These are phyloP conservation scores for Kwoniella pini DNA, from an alignment of 768 basidiomycete genomes.

Conservation along the genomic window DNA sequence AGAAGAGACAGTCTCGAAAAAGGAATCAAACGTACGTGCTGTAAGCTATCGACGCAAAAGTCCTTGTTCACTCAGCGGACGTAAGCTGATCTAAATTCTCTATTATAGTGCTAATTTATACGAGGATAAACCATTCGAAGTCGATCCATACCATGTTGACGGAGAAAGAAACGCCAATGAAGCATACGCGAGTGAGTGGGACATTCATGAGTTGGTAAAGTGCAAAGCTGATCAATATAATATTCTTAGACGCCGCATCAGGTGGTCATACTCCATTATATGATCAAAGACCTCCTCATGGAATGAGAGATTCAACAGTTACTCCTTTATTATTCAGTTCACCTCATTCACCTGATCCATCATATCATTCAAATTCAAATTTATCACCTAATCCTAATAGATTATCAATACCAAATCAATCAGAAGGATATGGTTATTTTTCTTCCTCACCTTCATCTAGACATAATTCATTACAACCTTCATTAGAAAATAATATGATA, in stretches of 20 bases:
- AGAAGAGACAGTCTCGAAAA: not conserved
- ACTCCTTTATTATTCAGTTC: not conserved
- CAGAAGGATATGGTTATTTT: not conserved
- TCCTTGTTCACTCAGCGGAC: not conserved
- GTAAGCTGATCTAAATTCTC: not conserved
- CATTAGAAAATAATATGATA: not conserved
- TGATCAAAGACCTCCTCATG: not conserved
- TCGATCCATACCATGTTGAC: slow-evolving; percentile 8
- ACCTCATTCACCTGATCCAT: slow-evolving; percentile 2
- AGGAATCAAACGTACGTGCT: slow-evolving; percentile 7
- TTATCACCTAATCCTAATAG: not conserved
- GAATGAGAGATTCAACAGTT: not conserved
- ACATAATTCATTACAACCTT: not conserved
- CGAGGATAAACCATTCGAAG: slow-evolving; percentile 13
- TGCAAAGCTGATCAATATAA: not conserved
- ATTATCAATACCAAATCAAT: not conserved
- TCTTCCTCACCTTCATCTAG: not conserved
- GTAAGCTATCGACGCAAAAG: not conserved
- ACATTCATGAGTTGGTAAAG: not conserved
- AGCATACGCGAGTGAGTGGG: slow-evolving; percentile 18
- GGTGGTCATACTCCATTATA: slow-evolving; percentile 8
- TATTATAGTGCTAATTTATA: not conserved
- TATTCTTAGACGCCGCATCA: slow-evolving; percentile 3
- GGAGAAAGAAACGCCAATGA: not conserved
- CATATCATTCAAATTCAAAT: not conserved